Conservation (phyloP, 306 rosid species). For the Prunus mongolica region DNA sequence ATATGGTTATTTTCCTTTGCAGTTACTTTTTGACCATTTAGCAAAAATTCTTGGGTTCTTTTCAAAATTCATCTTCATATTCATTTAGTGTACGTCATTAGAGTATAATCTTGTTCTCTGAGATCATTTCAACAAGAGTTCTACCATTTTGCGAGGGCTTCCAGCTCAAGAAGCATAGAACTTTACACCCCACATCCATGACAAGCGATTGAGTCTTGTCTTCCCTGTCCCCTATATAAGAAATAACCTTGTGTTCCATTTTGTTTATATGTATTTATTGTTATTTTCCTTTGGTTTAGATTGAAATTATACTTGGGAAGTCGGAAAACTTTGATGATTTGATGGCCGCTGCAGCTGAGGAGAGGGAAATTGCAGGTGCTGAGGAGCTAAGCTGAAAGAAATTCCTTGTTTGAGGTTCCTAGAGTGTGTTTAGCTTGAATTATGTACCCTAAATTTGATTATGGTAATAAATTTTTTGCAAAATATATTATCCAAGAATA, state of each 20-base stretch:
- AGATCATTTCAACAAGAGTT: not conserved
- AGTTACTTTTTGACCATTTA: not conserved
- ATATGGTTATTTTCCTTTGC: not conserved
- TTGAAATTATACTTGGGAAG: constrained; percentile 42
- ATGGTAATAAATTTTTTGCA: not conserved
- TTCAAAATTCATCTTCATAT: not conserved
- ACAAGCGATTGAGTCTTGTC: not conserved
- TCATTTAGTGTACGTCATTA: not conserved
- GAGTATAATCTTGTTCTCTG: not conserved
- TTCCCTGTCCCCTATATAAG: not conserved
- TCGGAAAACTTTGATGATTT: constrained; percentile 41
- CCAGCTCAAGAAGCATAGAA: not conserved
- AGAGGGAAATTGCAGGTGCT: constrained; percentile 24
- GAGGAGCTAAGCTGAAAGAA: constrained; percentile 25
- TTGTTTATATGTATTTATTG: not conserved
- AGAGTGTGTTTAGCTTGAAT: constrained; percentile 3
- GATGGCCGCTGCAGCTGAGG: constrained; percentile 52
- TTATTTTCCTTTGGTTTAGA: constrained; percentile 12
- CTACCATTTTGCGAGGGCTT: not conserved
- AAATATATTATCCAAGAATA: not conserved
- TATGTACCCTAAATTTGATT: not conserved
- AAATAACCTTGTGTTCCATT: not conserved
- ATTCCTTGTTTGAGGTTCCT: not conserved
- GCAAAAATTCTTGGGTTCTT: not conserved
- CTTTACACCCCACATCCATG: not conserved